These are phyloP conservation scores for Leccinum barrowsii DNA, from an alignment of 768 basidiomycete species.

Conservation along the genomic window DNA sequence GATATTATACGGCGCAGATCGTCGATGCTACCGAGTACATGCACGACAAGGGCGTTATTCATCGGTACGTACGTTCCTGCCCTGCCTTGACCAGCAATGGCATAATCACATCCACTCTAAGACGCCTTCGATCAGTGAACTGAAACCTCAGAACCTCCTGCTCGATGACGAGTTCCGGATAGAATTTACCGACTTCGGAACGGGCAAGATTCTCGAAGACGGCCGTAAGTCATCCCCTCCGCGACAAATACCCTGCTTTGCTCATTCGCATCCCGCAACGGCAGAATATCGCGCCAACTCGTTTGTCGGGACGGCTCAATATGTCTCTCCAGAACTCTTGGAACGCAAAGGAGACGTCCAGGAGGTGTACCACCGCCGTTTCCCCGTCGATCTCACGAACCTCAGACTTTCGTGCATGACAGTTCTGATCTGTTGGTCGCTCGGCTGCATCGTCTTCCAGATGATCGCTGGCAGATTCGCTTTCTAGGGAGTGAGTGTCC, in stretches of 20 bases:
- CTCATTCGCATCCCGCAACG: conserved; percentile 13
- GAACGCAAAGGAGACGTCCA: conserved; percentile 66
- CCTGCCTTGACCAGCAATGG: neutral
- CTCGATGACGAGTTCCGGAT: no score
- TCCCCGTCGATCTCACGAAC: neutral
- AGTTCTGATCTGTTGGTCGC: conserved; percentile 93
- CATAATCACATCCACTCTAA: no score
- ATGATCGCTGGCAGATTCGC: conserved; percentile 71
- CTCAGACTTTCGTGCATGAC: neutral
- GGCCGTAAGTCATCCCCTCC: neutral
- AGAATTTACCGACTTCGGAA: no score
- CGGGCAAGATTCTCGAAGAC: no score
- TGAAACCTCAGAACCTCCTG: no score
- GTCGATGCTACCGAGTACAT: conserved; percentile 61
- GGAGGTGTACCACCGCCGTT: conserved; percentile 48
- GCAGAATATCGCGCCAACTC: conserved; percentile 57
- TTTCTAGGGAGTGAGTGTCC: conserved; percentile 81
- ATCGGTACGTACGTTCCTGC: conserved; percentile 48
- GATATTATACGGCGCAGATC: conserved; percentile 69
- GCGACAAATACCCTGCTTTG: neutral
- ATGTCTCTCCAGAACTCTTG: conserved; percentile 84
- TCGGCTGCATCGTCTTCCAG: conserved; percentile 67
- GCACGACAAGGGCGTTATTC: conserved; percentile 86
- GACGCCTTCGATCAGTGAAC: no score
- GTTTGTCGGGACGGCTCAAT: conserved; percentile 89